Conservation (phyloP, 257 asterid species). For the Solanum megistacrolobum region DNA sequence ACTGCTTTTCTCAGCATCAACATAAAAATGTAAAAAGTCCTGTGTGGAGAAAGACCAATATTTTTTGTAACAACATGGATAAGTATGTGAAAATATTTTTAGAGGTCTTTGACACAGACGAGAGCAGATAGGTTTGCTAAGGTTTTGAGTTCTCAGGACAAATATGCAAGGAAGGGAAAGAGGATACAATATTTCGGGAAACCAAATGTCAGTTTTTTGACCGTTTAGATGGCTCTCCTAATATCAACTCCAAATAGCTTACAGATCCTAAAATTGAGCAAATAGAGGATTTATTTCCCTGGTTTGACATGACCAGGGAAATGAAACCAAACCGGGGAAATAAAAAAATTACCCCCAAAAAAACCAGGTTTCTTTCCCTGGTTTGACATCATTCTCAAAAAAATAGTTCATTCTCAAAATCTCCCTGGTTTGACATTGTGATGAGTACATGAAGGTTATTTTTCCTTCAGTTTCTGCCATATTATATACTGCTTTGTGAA, state of each 20-base stretch:
- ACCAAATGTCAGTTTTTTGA: neutral
- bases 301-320: neutral
- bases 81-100: neutral
- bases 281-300: neutral
- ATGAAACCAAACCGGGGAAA: neutral
- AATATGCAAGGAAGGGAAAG: neutral
- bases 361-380: neutral
- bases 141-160: neutral
- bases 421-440: neutral
- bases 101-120: neutral
- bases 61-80: neutral
- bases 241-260: neutral
- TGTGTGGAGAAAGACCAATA: neutral
- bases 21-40: neutral
- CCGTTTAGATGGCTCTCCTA: neutral
- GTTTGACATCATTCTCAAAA: too few species aligned
- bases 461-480: neutral
- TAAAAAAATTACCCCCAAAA: neutral
- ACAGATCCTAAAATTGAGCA: neutral
- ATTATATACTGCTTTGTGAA: neutral
- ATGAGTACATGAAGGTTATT: neutral
- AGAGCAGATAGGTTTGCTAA: neutral
- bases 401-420: neutral
- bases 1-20: neutral
- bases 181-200: neutral